These are phyloP conservation scores for Solanum peruvianum DNA, from an alignment of 257 asterid species.

Conservation along the genomic window DNA sequence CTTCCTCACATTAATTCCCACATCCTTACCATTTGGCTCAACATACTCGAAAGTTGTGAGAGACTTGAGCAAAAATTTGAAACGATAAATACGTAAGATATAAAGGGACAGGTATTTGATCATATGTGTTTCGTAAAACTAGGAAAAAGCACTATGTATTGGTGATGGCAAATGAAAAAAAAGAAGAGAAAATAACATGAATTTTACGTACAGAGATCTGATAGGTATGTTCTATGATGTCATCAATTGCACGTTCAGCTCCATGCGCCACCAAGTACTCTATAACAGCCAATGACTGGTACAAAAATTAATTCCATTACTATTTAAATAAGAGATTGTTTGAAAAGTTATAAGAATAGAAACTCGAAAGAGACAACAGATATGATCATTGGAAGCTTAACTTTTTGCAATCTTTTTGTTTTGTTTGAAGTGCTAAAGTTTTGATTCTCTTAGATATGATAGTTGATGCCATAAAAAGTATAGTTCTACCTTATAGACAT, in stretches of 20 bases:
- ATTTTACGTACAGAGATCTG: conserved; percentile 70
- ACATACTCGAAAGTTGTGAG: conserved; percentile 84
- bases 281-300: conserved; percentile 76
- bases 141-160: neutral
- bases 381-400: neutral
- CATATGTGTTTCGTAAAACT: neutral
- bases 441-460: neutral
- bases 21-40: conserved; percentile 83
- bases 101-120: neutral
- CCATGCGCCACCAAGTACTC: conserved; percentile 98
- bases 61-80: conserved; percentile 34
- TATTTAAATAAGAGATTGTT: neutral
- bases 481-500: conserved; percentile 62
- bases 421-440: neutral
- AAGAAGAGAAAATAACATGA: conserved; percentile 2
- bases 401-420: neutral
- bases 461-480: neutral
- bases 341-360: neutral
- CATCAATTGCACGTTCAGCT: conserved; percentile 95
- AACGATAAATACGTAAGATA: neutral
- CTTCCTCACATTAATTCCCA: conserved; percentile 84
- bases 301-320: conserved; percentile 4
- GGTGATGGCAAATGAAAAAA: neutral
- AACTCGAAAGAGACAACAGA: neutral
- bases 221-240: conserved; percentile 83